Base-by-base conservation (phyloP, 441 rosid genomes). In the Pelargonium citronellum region DNA sequence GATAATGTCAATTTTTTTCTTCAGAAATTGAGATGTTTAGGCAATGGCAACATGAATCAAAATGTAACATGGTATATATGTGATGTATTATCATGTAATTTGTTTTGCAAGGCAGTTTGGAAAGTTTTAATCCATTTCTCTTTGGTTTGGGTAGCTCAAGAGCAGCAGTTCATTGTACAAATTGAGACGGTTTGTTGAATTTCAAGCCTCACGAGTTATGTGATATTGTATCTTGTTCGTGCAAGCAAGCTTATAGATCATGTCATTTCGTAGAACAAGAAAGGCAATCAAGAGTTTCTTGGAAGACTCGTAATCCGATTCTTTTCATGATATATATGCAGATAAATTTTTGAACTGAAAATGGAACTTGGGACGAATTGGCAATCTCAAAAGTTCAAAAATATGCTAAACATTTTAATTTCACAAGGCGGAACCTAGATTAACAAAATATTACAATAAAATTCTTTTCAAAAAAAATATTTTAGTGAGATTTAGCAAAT, bases 251-350 rank as follows among this genome's bases (percentile, higher is more conserved):
- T 34, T 0, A 34, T 3, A 34, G 5, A 34, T 34, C 39, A 0
- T 0, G 7, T 34, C 39, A 34, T 34, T 34, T 34, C 0, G 5
- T 34, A 3, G 39, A 34, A 34, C 39, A 3, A 34, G 5, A 34
- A 34, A 0, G 39, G 39, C 39, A 34, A 34, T 5, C 39, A 1
- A 17, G 43, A 34, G 47, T 73, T 62, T 53, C 15, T 22, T 7
- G 2, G 17, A 43, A 66, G 49, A 27, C 51, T 1, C 34, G 27
- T 64, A 64, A 55, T 66, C 55, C 17, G 55, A 75, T 72, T 63
- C 57, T 17, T 74, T 61, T 19, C 0, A 37, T 72, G 84, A 82
- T 78, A 77, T 78, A 72, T 71, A 34, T 49, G 39, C 39, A 34
- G 0, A 3, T 0, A 34, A 5, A 34, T 34, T 34, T 34, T 34